Evolutionary conservation across 2,329 filamentous ascomycete genomes (phyloP).

Genomic region (Sclerotinia trifoliorum): DNA sequence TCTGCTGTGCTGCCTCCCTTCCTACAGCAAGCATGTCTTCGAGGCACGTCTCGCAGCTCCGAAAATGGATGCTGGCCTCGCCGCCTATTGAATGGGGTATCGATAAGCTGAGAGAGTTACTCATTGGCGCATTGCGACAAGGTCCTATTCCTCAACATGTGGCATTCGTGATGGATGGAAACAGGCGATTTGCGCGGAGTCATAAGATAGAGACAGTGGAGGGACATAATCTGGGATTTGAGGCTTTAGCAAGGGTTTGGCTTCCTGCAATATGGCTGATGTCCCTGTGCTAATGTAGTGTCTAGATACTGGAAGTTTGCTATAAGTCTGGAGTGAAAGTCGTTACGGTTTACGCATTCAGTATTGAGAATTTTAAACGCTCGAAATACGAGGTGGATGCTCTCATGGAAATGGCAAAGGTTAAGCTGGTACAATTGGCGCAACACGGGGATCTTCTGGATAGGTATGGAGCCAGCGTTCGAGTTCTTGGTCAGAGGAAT

Average conservation of each 20-base stretch:
- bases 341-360: constrained; percentile 97
- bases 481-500: constrained; percentile 80
- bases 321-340: constrained; percentile 97
- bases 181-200: constrained; percentile 83
- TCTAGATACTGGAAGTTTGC: constrained; percentile 88
- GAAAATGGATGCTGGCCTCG: constrained; percentile 79
- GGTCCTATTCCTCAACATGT: constrained; percentile 92
- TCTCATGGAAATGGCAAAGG: constrained; percentile 95
- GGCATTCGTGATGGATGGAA: constrained; percentile 99
- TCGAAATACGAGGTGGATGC: constrained; percentile 96
- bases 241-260: constrained; percentile 80
- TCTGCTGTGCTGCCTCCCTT: neutral
- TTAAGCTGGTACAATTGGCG: constrained; percentile 86
- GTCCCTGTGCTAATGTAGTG: constrained; percentile 24
- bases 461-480: constrained; percentile 83
- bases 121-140: constrained; percentile 86
- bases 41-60: constrained; percentile 59
- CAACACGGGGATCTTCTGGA: constrained; percentile 93
- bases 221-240: constrained; percentile 92
- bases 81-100: constrained; percentile 91
- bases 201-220: constrained; percentile 96
- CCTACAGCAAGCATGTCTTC: constrained; percentile 43
- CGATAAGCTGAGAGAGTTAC: constrained; percentile 72
- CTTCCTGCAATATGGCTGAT: neutral
- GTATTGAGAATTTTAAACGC: constrained; percentile 98